Evolutionary conservation across 495 filamentous ascomycete species (phyloP), one percentile per base, ranked within the genome.

Genomic region (Talaromyces wortmannii): DNA sequence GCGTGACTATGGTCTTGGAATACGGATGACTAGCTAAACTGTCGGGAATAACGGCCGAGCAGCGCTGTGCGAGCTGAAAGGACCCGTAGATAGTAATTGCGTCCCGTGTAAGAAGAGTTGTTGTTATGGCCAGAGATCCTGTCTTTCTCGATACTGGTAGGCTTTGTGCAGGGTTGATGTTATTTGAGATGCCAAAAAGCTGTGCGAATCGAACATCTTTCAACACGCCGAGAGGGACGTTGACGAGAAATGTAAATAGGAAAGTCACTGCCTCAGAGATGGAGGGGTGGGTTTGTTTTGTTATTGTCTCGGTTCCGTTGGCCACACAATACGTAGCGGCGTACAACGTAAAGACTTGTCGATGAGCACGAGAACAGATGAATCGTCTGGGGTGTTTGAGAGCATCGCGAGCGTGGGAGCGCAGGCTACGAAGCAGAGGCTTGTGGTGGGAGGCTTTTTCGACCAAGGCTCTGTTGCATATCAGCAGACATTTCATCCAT

Each of bases 21-120:
- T 63, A 55, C 3, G 64, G 64, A 33, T 70, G 57, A 2, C 59
- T 15, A 6, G 60, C 45, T 15, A 66, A 18, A 40, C 49, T 45
- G 33, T 69, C 61, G 6, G 69, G 69, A 48, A 72, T 63, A 3
- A 52, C 53, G 0, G 46, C 53, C 7, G 66, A 58, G 13, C 63
- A 49, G 23, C 52, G 56, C 0, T 65, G 62, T 0, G 68, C 65
- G 15, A 73, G 62, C 4, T 67, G 71, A 15, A 73, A 73, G 0
- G 66, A 73, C 0, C 67, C 69, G 45, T 66, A 72, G 31, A 73
- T 72, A 11, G 70, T 73, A 0, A 71, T 59, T 40, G 62, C 59
- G 48, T 73, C 70, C 13, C 70, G 68, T 13, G 69, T 10, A 0
- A 87, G 78, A 69, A 95, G 94, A 2, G 65, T 58, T 31, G 61